phyloP scores from a whole-genome alignment of 2,329 filamentous ascomycete genomes.

The Neopestalotiopsis sp. region DNA sequence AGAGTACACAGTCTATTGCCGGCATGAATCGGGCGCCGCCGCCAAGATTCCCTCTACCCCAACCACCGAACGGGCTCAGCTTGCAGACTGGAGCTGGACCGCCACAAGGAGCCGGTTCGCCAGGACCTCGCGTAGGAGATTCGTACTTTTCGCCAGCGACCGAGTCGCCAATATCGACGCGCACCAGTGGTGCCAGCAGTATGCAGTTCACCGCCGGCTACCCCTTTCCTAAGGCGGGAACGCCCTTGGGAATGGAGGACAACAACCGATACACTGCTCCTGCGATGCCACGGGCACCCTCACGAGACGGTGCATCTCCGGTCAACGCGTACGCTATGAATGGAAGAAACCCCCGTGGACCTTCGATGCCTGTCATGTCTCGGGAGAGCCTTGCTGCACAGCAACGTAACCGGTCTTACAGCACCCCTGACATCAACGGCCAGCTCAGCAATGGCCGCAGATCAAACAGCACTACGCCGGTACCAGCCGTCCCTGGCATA shows the following conservation, averaged over 20 bases:
- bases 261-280: constrained; percentile 87
- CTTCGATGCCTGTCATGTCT: constrained; percentile 77
- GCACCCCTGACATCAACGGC: constrained; percentile 90
- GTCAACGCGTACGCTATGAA: constrained; percentile 67
- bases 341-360: constrained; percentile 73
- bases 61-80: constrained; percentile 64
- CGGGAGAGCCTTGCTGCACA: constrained; percentile 64
- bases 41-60: constrained; percentile 73
- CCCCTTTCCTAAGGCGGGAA: constrained; percentile 77
- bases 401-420: constrained; percentile 85
- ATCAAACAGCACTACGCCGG: constrained; percentile 57
- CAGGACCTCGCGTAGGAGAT: constrained; percentile 67
- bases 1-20: constrained; percentile 66
- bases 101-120: constrained; percentile 56
- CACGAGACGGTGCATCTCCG: constrained; percentile 73
- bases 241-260: constrained; percentile 73
- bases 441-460: constrained; percentile 64
- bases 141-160: constrained; percentile 92
- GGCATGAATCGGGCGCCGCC: constrained; percentile 66
- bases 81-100: constrained; percentile 64
- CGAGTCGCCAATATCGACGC: constrained; percentile 79
- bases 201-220: constrained; percentile 66
- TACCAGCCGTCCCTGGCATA: constrained; percentile 79
- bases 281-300: constrained; percentile 81
- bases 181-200: constrained; percentile 76